Evolutionary conservation across 768 basidiomycete species (phyloP).

Genomic region (Plicaturopsis crispa): DNA sequence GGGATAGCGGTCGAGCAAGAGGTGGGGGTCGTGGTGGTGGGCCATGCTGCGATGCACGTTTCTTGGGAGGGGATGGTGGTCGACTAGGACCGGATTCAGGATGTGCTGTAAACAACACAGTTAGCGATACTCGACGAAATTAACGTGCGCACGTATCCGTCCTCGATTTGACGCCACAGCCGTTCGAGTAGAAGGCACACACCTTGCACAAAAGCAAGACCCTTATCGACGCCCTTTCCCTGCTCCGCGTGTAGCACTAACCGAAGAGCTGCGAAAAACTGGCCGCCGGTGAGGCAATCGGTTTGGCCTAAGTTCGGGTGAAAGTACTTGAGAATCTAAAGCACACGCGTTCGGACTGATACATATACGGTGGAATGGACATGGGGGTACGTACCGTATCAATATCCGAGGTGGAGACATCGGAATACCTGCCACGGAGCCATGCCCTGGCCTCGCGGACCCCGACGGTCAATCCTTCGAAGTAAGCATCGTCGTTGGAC

Average conservation of each 20-base stretch:
- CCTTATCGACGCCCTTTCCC: conserved; percentile 58
- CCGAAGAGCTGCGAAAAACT: conserved; percentile 71
- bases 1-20: no score
- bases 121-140: no score
- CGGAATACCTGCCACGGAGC: conserved; percentile 62
- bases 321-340: conserved; percentile 61
- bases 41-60: no score
- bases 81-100: no score
- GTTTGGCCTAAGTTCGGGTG: conserved; percentile 42
- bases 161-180: no score
- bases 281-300: conserved; percentile 55
- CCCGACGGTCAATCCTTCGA: conserved; percentile 46
- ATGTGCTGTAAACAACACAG: no score
- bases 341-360: neutral
- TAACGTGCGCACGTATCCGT: no score
- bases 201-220: conserved; percentile 75
- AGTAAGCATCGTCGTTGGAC: conserved; percentile 36
- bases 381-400: conserved; percentile 37
- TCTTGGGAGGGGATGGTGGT: no score
- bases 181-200: conserved; percentile 16
- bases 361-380: conserved; percentile 1
- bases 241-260: conserved; percentile 54
- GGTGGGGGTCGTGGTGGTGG: no score
- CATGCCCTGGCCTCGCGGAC: conserved; percentile 67
- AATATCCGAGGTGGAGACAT: conserved; percentile 35